These are phyloP conservation scores for Acarospora socialis DNA, from an alignment of 2,329 filamentous ascomycete species.

Conservation along the genomic window DNA sequence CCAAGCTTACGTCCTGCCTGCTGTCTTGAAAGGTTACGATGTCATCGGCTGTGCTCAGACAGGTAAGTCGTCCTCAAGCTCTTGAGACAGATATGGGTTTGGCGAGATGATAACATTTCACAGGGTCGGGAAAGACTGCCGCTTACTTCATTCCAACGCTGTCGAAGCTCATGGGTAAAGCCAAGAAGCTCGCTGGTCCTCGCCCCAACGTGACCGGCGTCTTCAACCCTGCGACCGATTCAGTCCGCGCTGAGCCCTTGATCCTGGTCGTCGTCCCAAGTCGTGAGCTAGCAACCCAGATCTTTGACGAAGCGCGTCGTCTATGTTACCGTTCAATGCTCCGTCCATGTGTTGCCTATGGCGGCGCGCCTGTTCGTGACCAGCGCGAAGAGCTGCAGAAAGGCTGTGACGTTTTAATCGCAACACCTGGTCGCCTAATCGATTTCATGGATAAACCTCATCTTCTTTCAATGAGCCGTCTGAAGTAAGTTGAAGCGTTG, in stretches of 20 bases:
- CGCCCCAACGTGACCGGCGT: slow-evolving; percentile 49
- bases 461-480: slow-evolving; percentile 55
- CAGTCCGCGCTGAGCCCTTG: slow-evolving; percentile 67
- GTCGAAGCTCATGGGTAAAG: slow-evolving; percentile 90
- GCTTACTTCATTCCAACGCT: slow-evolving; percentile 82
- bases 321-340: slow-evolving; percentile 93
- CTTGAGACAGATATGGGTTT: slow-evolving; percentile 7
- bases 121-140: slow-evolving; percentile 91
- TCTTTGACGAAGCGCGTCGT: slow-evolving; percentile 86
- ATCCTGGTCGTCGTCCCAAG: slow-evolving; percentile 76
- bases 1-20: slow-evolving; percentile 70
- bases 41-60: slow-evolving; percentile 86
- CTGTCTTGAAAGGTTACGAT: slow-evolving; percentile 62
- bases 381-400: slow-evolving; percentile 61
- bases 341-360: slow-evolving; percentile 79
- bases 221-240: slow-evolving; percentile 37
- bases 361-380: slow-evolving; percentile 56
- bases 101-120: slow-evolving; percentile 1
- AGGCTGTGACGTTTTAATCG: slow-evolving; percentile 82
- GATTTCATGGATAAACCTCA: slow-evolving; percentile 66
- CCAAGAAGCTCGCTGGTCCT: slow-evolving; percentile 67
- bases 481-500: slow-evolving; percentile 42
- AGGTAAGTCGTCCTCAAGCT: slow-evolving; percentile 41
- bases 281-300: slow-evolving; percentile 82
- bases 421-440: slow-evolving; percentile 69